These are phyloP conservation scores for Hymenoscyphus fraxineus DNA, from an alignment of 2,329 filamentous ascomycete genomes.

Conservation along the genomic window DNA sequence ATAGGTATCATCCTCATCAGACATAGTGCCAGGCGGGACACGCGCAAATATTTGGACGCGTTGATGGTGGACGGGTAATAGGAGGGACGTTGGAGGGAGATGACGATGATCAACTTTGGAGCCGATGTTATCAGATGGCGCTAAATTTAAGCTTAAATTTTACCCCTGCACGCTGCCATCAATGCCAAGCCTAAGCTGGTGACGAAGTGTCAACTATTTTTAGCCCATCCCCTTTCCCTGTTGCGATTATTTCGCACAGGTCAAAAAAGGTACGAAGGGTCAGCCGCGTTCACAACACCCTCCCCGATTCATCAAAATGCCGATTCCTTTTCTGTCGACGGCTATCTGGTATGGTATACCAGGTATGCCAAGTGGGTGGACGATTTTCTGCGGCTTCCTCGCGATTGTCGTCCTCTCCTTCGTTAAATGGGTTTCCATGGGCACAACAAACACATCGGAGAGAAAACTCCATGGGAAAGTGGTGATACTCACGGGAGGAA, in stretches of 20 bases:
- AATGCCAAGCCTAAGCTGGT: neutral
- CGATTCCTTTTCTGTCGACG: constrained; percentile 32
- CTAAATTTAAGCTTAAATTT: constrained; percentile 25
- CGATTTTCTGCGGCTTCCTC: constrained; percentile 50
- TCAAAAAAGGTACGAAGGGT: neutral
- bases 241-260: neutral
- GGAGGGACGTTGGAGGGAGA: neutral
- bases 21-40: constrained; percentile 16
- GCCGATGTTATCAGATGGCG: neutral
- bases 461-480: constrained; percentile 90
- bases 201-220: neutral
- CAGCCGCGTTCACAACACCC: constrained; percentile 5
- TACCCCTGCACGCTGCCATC: constrained; percentile 2
- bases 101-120: neutral
- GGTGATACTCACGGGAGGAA: constrained; percentile 88
- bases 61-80: neutral
- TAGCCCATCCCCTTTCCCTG: constrained; percentile 2
- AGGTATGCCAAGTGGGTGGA: constrained; percentile 34
- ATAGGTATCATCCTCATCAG: constrained; percentile 51
- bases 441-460: constrained; percentile 70
- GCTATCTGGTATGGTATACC: constrained; percentile 25
- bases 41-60: neutral
- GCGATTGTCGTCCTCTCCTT: constrained; percentile 50
- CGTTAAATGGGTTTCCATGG: constrained; percentile 74
- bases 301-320: constrained; percentile 25